phyloP scores from a whole-genome alignment of 345 rosid genomes.

The Trapa incisa region DNA sequence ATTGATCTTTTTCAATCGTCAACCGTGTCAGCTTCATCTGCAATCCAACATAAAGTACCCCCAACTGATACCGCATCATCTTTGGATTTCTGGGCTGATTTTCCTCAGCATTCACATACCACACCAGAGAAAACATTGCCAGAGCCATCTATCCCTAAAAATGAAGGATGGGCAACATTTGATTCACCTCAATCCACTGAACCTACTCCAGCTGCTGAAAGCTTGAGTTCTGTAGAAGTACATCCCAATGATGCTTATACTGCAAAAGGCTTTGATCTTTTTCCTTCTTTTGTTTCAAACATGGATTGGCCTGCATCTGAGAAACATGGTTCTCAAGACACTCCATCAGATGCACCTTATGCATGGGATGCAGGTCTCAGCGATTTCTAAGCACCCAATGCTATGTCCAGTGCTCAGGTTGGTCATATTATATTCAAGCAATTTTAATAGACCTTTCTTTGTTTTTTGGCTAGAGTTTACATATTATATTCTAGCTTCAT shows the following conservation, averaged over 20 bases:
- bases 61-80: conserved; percentile 25
- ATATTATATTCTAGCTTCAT: neutral
- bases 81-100: conserved; percentile 38
- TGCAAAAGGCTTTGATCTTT: neutral
- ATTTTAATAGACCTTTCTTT: neutral
- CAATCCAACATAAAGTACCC: conserved; percentile 30
- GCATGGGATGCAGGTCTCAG: conserved; percentile 36
- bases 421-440: conserved; percentile 10
- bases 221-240: conserved; percentile 16
- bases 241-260: conserved; percentile 15
- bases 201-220: conserved; percentile 19
- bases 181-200: conserved; percentile 33
- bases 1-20: conserved; percentile 23
- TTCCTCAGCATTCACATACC: conserved; percentile 28
- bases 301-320: conserved; percentile 43
- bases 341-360: conserved; percentile 27
- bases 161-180: conserved; percentile 94
- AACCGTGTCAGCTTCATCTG: conserved; percentile 18
- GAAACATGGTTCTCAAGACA: conserved; percentile 22
- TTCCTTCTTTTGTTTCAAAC: conserved; percentile 24
- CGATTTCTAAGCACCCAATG: conserved; percentile 19
- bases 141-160: conserved; percentile 30
- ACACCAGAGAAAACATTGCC: conserved; percentile 14
- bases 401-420: conserved; percentile 34
- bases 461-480: neutral